These are phyloP conservation scores for Phanerodontia chrysosporium DNA, from an alignment of 768 basidiomycete genomes.

Conservation along the genomic window DNA sequence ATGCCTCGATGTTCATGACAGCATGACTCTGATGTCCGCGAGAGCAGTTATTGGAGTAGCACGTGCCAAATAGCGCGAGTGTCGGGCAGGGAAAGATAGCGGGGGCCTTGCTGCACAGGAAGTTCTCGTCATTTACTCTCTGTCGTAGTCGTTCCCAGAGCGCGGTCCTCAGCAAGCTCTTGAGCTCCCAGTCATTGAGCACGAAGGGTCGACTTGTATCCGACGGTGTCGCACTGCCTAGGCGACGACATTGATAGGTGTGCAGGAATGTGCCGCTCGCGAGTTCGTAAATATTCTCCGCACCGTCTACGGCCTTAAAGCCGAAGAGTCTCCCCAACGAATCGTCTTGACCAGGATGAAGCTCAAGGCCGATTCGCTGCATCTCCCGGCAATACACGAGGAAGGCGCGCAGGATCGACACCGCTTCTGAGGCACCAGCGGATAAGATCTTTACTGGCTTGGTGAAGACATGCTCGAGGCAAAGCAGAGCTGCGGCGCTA, in stretches of 20 bases:
- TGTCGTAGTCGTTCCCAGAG: not conserved
- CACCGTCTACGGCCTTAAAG: slow-evolving; percentile 17
- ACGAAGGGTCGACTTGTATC: not conserved
- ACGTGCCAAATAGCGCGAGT: not conserved
- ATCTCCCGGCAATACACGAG: slow-evolving; percentile 31
- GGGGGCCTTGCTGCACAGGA: not conserved
- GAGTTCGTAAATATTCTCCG: slow-evolving; percentile 27
- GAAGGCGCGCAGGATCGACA: slow-evolving; percentile 31
- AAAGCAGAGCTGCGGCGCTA: slow-evolving; percentile 34
- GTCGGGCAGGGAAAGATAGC: slow-evolving; percentile 1
- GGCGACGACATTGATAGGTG: not conserved
- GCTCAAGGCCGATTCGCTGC: slow-evolving; percentile 22
- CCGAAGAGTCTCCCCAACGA: slow-evolving; percentile 33
- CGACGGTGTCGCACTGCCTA: not conserved
- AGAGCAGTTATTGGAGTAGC: not conserved
- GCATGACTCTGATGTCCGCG: slow-evolving; percentile 30
- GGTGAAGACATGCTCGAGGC: slow-evolving; percentile 39
- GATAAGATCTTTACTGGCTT: slow-evolving; percentile 21
- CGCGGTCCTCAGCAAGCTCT: not conserved
- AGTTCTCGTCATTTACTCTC: not conserved
- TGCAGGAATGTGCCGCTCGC: slow-evolving; percentile 25
- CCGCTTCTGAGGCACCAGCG: slow-evolving; percentile 18
- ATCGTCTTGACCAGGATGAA: slow-evolving; percentile 23
- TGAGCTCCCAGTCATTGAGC: not conserved
- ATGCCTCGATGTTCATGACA: slow-evolving; percentile 25